A percentile compares a stretch with the other conserved stretches of the same genome.
Conservation (phyloP, 1,284 basidiomycete genomes). For the Cerioporus squamosus region DNA sequence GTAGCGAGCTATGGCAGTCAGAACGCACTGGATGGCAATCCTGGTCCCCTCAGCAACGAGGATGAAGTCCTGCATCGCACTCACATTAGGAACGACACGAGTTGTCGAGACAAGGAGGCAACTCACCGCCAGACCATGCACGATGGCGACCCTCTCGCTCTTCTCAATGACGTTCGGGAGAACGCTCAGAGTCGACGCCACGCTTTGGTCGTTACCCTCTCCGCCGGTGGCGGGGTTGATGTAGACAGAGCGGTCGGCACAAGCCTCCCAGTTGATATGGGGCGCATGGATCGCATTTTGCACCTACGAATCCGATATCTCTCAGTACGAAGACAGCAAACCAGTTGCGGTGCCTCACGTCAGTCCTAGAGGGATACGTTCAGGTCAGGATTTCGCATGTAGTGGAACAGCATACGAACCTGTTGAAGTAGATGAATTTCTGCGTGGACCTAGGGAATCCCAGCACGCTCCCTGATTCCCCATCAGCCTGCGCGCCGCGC, state of each 20-base stretch:
- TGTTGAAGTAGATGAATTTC: conserved; percentile 48
- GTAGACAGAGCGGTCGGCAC: conserved; percentile 48
- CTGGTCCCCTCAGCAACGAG: conserved; percentile 60
- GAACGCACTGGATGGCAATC: conserved; percentile 57
- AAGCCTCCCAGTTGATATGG: conserved; percentile 54
- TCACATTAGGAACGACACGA: neutral
- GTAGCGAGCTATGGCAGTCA: neutral
- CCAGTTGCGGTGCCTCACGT: conserved; percentile 34
- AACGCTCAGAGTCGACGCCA: conserved; percentile 43
- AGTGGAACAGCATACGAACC: conserved; percentile 23
- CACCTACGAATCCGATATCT: conserved; percentile 44
- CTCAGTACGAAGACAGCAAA: neutral
- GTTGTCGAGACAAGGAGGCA: neutral
- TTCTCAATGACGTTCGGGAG: conserved; percentile 46
- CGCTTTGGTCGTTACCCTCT: conserved; percentile 38
- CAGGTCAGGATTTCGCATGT: conserved; percentile 18
- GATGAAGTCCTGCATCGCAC: conserved; percentile 49
- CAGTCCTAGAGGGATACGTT: conserved; percentile 34
- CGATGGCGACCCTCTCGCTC: conserved; percentile 42
- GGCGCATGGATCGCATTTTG: conserved; percentile 66
- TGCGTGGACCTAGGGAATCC: conserved; percentile 60
- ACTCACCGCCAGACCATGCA: conserved; percentile 31
- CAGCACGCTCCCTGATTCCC: conserved; percentile 51
- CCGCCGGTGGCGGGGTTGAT: conserved; percentile 41
- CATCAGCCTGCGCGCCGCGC: conserved; percentile 27